phyloP scores from a whole-genome alignment of 164 flowering plant species.

The Santalum album region DNA sequence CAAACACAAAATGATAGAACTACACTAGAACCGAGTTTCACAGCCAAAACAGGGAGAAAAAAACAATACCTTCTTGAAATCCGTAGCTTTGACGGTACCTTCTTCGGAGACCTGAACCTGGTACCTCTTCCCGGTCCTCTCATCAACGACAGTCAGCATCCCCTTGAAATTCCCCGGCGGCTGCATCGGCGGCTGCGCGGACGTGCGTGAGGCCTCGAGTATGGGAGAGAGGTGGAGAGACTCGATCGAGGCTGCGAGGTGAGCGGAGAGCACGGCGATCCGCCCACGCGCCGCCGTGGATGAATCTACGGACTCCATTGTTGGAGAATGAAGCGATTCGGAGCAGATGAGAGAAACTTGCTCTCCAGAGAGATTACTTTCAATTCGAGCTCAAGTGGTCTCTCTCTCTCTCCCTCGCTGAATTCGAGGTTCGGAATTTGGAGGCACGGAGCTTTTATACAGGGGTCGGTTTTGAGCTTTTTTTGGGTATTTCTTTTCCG shows the following conservation, averaged over 20 bases:
- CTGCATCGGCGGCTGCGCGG: conserved; percentile 30
- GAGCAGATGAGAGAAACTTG: too few relatives aligned
- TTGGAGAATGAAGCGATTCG: background rate
- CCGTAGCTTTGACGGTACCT: conserved; percentile 78
- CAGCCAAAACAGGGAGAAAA: background rate
- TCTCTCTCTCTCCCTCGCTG: too few relatives aligned
- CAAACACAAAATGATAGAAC: background rate
- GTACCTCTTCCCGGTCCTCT: conserved; percentile 69
- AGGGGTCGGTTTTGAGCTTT: too few relatives aligned
- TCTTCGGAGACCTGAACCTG: conserved; percentile 64
- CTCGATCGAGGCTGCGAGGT: conserved; percentile 23
- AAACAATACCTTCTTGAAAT: conserved; percentile 68
- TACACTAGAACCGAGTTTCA: too few relatives aligned
- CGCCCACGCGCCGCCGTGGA: conserved; percentile 39
- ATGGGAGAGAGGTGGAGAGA: conserved; percentile 10
- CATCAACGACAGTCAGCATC: conserved; percentile 53
- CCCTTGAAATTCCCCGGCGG: conserved; percentile 67
- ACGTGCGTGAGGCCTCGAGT: conserved; percentile 37
- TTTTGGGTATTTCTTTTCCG: too few relatives aligned
- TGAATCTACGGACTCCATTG: conserved; percentile 20
- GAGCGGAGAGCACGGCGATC: conserved; percentile 66
- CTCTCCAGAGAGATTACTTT: too few relatives aligned
- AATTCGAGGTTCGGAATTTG: too few relatives aligned
- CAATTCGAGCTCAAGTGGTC: too few relatives aligned
- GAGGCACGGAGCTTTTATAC: too few relatives aligned